Percentiles rank a stretch among this genome's conserved stretches.
phyloP scores from a whole-genome alignment of 805 yeast species.

The Zygosaccharomyces rouxii region DNA sequence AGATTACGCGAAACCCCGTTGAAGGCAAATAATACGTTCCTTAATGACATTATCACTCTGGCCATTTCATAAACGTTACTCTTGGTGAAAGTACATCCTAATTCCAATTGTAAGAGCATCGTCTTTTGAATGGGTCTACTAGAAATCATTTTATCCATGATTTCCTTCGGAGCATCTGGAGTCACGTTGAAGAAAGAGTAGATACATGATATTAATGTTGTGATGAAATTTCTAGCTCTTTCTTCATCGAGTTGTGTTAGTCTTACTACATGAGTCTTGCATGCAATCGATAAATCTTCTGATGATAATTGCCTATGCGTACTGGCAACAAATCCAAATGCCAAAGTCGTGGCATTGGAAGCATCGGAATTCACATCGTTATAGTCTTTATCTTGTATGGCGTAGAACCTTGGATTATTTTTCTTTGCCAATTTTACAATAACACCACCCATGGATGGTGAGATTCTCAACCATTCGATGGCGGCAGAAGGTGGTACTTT shows the following conservation, averaged over 20 bases:
- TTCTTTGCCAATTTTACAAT: conserved; percentile 21
- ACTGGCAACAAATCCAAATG: conserved; percentile 35
- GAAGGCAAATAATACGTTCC: conserved; percentile 34
- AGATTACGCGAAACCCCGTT: conserved; percentile 36
- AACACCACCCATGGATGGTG: conserved; percentile 35
- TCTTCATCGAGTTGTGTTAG: conserved; percentile 19
- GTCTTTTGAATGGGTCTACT: conserved; percentile 36
- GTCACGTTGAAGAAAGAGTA: conserved; percentile 35
- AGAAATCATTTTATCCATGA: conserved; percentile 35
- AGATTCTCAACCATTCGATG: conserved; percentile 31
- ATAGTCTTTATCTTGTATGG: conserved; percentile 17
- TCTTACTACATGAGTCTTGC: conserved; percentile 28
- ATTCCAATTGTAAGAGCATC: conserved; percentile 33
- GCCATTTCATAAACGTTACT: conserved; percentile 33
- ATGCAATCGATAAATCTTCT: conserved; percentile 35
- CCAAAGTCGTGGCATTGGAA: conserved; percentile 31
- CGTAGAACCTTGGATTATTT: conserved; percentile 20
- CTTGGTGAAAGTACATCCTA: conserved; percentile 29
- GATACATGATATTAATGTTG: conserved; percentile 24
- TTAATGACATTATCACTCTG: conserved; percentile 28
- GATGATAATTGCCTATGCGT: conserved; percentile 35
- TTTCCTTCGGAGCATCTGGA: conserved; percentile 35
- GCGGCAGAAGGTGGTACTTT: conserved; percentile 21
- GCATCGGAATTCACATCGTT: conserved; percentile 20
- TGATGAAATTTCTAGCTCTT: conserved; percentile 29